phyloP scores from a whole-genome alignment of 2,329 filamentous ascomycete genomes.

The Talaromyces sp. region DNA sequence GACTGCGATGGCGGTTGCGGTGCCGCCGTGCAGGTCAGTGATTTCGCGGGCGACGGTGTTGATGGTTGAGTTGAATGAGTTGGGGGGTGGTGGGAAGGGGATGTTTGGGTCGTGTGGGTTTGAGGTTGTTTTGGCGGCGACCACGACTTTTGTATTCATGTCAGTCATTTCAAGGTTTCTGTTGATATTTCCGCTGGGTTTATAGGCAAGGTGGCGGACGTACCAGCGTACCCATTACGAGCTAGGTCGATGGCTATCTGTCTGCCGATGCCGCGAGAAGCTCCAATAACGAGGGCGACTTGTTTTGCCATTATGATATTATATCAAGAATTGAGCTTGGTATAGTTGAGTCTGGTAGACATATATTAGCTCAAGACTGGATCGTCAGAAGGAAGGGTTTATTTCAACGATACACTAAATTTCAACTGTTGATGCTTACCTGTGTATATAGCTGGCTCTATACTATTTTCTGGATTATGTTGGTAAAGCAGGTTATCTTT shows the following conservation, averaged over 20 bases:
- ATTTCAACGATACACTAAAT: no score
- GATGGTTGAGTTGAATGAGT: slow-evolving; percentile 70
- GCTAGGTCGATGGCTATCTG: slow-evolving; percentile 76
- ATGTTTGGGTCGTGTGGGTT: slow-evolving; percentile 48
- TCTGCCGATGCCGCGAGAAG: slow-evolving; percentile 73
- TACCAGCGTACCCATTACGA: slow-evolving; percentile 64
- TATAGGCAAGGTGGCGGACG: no score
- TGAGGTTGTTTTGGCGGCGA: slow-evolving; percentile 70
- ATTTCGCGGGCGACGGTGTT: slow-evolving; percentile 76
- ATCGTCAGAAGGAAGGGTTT: no score
- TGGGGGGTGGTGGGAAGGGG: slow-evolving; percentile 70
- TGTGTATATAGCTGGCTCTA: no score
- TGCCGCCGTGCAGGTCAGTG: slow-evolving; percentile 52
- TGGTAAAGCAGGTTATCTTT: no score
- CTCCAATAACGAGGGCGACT: slow-evolving; percentile 69
- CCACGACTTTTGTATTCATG: slow-evolving; percentile 54
- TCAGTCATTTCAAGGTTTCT: background rate
- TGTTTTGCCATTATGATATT: slow-evolving; percentile 21
- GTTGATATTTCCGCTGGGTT: background rate
- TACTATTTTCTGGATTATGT: no score
- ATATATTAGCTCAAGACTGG: no score
- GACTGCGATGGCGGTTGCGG: slow-evolving; percentile 61
- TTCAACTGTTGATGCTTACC: no score
- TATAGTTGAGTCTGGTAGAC: background rate
- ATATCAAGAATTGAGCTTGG: background rate